Evolutionary conservation across 257 asterid genomes (phyloP), one percentile per base, ranked within the genome.

Genomic region (Linderniella brevidens): DNA sequence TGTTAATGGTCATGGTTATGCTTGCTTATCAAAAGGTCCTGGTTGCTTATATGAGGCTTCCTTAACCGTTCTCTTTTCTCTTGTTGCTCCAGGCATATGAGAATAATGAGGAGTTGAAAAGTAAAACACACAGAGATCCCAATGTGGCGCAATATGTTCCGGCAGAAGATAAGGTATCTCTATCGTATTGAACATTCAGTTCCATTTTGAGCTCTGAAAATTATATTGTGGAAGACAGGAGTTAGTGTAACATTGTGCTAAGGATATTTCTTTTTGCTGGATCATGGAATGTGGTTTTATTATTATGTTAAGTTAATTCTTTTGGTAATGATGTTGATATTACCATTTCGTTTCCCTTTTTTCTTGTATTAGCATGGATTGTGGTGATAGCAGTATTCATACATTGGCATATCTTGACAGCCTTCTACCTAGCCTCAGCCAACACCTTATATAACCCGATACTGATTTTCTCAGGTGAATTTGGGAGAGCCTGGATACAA

Each of bases 401-500:
- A 25, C 6, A 25, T 25, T 6, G 3, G 32, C 32, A 25, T 25
- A 6, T 25, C 32, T 2, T 25, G 32, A 25, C 32, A 25, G 6
- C 32, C 32, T 25, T 25, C 32, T 2, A 25, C 32, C 32, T 25
- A 6, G 6, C 32, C 32, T 25, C 32, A 13, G 17, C 9, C 9
- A 43, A 43, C 17, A 43, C 11, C 17, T 43, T 13, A 9, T 43
- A 1, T 11, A 16, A 15, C 1, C 9, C 13, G 3, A 11, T n/a
- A n/a, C 37, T 54, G 8, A 49, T 53, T 48, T 46, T 63, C 41
- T 57, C 82, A 88, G 98, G 80, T 88, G 61, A 80, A 68, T 61
- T 65, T 88, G 50, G 96, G 98, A 58, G 94, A 84, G 68, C 98
- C 94, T 52, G 98, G 98, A 66, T 88, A 84, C 68, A 84, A 76